Conservation (phyloP, 2,329 filamentous ascomycete genomes). For the Ophiognomonia clavigignenti-juglandacearum region DNA sequence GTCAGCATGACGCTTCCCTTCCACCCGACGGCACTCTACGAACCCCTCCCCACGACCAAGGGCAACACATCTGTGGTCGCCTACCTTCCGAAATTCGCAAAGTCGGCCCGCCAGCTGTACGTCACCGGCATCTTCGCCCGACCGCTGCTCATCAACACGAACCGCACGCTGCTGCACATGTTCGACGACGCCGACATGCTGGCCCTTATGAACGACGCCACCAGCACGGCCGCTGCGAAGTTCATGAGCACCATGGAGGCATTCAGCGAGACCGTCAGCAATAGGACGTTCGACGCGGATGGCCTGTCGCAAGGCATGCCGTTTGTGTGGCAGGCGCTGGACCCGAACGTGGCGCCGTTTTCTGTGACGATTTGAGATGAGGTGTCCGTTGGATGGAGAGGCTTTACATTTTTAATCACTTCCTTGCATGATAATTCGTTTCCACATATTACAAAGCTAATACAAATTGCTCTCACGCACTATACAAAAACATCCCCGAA, state of each 20-base stretch:
- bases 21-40: constrained; percentile 35
- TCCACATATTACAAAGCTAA: too few species aligned
- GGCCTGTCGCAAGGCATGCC: constrained; percentile 43
- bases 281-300: constrained; percentile 33
- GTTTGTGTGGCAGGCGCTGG: constrained; percentile 32
- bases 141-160: constrained; percentile 29
- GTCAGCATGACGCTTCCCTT: constrained; percentile 34
- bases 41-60: constrained; percentile 33
- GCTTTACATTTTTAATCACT: too few species aligned
- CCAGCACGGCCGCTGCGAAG: constrained; percentile 26
- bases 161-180: constrained; percentile 34
- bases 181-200: constrained; percentile 34
- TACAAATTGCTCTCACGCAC: too few species aligned
- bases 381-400: too few species aligned
- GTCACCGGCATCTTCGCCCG: constrained; percentile 36
- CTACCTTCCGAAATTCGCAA: constrained; percentile 28
- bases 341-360: constrained; percentile 19
- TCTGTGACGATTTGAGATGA: constrained; percentile 17
- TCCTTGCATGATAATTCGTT: too few species aligned
- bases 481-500: too few species aligned
- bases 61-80: constrained; percentile 28
- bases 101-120: constrained; percentile 31
- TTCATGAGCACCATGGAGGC: constrained; percentile 33
- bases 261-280: constrained; percentile 32
- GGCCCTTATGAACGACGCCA: constrained; percentile 25